Conservation (phyloP, 805 yeast species). For the Ascoidea tarda region DNA sequence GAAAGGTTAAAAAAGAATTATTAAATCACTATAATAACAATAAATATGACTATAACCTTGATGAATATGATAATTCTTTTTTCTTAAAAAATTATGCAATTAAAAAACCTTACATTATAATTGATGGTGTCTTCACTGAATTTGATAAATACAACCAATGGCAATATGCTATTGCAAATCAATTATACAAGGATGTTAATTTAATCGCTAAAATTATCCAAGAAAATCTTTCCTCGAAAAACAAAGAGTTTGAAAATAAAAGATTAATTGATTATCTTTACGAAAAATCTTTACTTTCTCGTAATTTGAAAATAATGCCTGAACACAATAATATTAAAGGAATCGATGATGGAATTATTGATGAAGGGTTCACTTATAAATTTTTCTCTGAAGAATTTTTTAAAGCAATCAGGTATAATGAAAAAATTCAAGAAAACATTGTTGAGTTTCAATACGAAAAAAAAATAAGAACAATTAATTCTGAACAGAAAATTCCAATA, state of each 20-base stretch:
- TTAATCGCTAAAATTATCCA: constrained; percentile 13
- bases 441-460: background rate
- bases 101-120: constrained; percentile 36
- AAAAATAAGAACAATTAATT: background rate
- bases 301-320: constrained; percentile 42
- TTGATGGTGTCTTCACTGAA: constrained; percentile 57
- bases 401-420: background rate
- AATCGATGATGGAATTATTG: background rate
- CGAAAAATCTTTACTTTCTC: constrained; percentile 22
- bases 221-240: constrained; percentile 13
- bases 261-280: constrained; percentile 28
- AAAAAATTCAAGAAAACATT: too few species aligned
- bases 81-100: constrained; percentile 26
- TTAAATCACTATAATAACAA: constrained; percentile 1
- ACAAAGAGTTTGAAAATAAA: constrained; percentile 15
- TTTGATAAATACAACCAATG: constrained; percentile 31
- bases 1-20: background rate
- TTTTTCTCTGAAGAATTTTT: background rate
- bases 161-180: constrained; percentile 39
- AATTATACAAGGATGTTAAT: constrained; percentile 38
- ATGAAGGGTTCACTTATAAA: background rate
- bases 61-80: constrained; percentile 12
- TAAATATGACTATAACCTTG: constrained; percentile 1
- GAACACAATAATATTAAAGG: constrained; percentile 18
- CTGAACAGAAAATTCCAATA: constrained; percentile 10